Percentiles rank a stretch among this genome's conserved stretches.
Evolutionary conservation across 305 asterid genomes (phyloP).

Genomic region (Petunia hybrid): DNA sequence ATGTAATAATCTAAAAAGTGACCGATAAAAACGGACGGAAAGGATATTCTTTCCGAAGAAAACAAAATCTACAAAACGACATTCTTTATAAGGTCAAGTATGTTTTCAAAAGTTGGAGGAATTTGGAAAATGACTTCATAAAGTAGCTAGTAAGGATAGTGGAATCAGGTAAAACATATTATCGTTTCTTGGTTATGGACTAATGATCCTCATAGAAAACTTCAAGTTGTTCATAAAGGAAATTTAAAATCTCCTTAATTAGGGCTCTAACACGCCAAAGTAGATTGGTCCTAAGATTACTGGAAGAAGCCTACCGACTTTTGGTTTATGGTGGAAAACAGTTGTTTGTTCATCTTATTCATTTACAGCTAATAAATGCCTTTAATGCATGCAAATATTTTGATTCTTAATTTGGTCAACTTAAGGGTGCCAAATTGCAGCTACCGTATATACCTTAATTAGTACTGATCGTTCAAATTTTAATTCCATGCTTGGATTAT

Average conservation of each 20-base stretch:
- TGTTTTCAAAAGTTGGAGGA: not conserved
- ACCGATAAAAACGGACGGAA: too few relatives aligned
- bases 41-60: too few relatives aligned
- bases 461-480: not conserved
- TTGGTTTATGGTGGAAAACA: not conserved
- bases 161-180: not conserved
- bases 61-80: not conserved
- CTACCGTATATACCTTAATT: not conserved
- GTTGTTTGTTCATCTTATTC: constrained; percentile 9
- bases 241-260: not conserved
- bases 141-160: not conserved
- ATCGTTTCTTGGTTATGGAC: not conserved
- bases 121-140: not conserved
- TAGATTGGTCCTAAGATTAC: not conserved
- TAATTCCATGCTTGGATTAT: not conserved
- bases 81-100: not conserved
- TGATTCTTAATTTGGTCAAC: not conserved
- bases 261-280: not conserved
- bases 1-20: too few relatives aligned
- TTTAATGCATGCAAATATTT: not conserved
- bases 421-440: not conserved
- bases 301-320: not conserved
- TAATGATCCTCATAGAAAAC: not conserved
- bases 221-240: not conserved
- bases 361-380: constrained; percentile 20